Conservation (phyloP, 1,284 basidiomycete species). For the Leccinum griseonigrum region DNA sequence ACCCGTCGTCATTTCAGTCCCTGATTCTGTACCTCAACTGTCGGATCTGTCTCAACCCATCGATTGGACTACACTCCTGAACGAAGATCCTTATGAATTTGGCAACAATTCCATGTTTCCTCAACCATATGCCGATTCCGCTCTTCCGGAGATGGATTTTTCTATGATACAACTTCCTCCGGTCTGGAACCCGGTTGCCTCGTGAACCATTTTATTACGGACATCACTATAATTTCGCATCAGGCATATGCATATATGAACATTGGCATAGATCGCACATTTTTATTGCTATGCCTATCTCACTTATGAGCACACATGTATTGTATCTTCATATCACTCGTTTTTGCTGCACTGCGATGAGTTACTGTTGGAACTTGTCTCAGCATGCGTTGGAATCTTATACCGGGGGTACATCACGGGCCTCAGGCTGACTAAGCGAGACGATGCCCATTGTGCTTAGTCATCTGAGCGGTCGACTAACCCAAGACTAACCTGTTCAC, state of each 20-base stretch:
- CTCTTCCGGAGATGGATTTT: slow-evolving; percentile 19
- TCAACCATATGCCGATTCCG: neutral
- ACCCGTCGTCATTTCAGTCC: neutral
- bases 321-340: too few relatives aligned
- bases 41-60: neutral
- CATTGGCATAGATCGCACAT: neutral
- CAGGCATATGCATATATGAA: neutral
- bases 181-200: neutral
- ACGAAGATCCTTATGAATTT: neutral
- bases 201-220: neutral
- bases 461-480: too few relatives aligned
- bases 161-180: slow-evolving; percentile 22
- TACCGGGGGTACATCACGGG: too few relatives aligned
- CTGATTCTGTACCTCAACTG: neutral
- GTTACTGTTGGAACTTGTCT: too few relatives aligned
- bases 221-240: neutral
- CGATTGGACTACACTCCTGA: slow-evolving; percentile 18
- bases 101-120: neutral
- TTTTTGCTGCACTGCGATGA: neutral
- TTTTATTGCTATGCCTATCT: neutral
- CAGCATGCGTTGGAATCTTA: too few relatives aligned
- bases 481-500: too few relatives aligned
- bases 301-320: too few relatives aligned
- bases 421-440: too few relatives aligned
- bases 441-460: too few relatives aligned